Base-by-base conservation (phyloP, 306 rosid genomes). In the Cicer pinnatifidum region DNA sequence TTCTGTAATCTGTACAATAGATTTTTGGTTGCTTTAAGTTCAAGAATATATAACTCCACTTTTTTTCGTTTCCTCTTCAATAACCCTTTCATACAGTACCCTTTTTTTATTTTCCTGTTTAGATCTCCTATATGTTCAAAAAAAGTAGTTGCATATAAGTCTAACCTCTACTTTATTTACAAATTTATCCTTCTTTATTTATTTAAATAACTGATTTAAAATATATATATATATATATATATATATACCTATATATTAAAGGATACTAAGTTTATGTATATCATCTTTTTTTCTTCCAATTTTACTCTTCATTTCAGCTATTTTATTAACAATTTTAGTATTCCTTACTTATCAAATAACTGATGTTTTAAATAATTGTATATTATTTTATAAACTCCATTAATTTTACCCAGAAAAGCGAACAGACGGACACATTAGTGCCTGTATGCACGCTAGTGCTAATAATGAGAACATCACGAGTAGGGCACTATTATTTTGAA, bases 51-150 rank as follows among this genome's bases (percentile, higher is more conserved):
- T 11, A 45, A 28, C 45, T 65, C 40, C 9, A 9, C 39, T 5
- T 68, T 74, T 59, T 17, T 59, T 37, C 28, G 41, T 61, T 11
- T 59, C 76, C 53, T 59, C 54, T 35, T 70, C 43, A 13, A 11
- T 63, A 20, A 15, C 48, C 48, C 41, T 69, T 70, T 12, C 39
- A 70, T 56, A 37, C n/a, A 38, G 44, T 60, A 40, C 11, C 44
- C 12, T 12, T 12, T 61, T 61, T 61, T 38, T 37, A 39, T 37
- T 56, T 11, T 19, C 62, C 63, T 4, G 9, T 62, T 63, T 50
- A 57, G 23, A 67, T 54, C 48, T 20, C 41, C 4, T 43, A 48
- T 7, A 39, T 40, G 17, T 28, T 60, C 19, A 50, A 13, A 20
- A 58, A 78, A 70, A 61, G 56, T 60, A 60, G 8, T 51, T n/a